Evolutionary conservation across 116 monocot genomes (phyloP).

Genomic region (Zostera marina): DNA sequence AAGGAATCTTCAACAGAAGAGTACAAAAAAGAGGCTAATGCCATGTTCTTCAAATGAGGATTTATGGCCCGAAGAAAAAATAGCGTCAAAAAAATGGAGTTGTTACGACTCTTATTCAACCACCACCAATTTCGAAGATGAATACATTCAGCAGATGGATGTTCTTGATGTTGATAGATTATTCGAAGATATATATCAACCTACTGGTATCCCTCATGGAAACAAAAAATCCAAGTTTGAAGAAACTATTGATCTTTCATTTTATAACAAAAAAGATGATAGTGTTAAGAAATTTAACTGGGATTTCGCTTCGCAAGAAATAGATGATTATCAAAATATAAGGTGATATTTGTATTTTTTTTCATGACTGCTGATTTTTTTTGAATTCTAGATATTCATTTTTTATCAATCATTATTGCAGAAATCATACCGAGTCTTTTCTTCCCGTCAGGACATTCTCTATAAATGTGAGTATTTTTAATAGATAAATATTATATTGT

Average conservation of each 20-base stretch:
- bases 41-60: too few relatives aligned
- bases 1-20: too few relatives aligned
- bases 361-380: too few relatives aligned
- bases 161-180: conserved; percentile 20
- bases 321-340: conserved; percentile 73
- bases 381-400: too few relatives aligned
- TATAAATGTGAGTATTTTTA: conserved; percentile 36
- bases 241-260: conserved; percentile 15
- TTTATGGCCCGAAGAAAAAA: conserved; percentile 26
- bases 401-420: conserved; percentile 10
- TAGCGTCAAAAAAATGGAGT: conserved; percentile 9
- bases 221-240: conserved; percentile 8
- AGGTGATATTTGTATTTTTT: conserved; percentile 26
- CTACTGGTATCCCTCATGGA: conserved; percentile 4
- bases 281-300: conserved; percentile 78
- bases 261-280: conserved; percentile 19
- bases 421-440: too few relatives aligned
- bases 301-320: conserved; percentile 54
- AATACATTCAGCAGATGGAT: conserved; percentile 9
- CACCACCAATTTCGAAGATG: conserved; percentile 14
- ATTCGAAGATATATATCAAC: conserved; percentile 10
- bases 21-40: too few relatives aligned
- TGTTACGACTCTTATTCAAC: conserved; percentile 12
- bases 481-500: neutral
- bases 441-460: too few relatives aligned